These are phyloP conservation scores for Aspergillus kassunensis DNA, from an alignment of 495 filamentous ascomycete species.

Conservation along the genomic window DNA sequence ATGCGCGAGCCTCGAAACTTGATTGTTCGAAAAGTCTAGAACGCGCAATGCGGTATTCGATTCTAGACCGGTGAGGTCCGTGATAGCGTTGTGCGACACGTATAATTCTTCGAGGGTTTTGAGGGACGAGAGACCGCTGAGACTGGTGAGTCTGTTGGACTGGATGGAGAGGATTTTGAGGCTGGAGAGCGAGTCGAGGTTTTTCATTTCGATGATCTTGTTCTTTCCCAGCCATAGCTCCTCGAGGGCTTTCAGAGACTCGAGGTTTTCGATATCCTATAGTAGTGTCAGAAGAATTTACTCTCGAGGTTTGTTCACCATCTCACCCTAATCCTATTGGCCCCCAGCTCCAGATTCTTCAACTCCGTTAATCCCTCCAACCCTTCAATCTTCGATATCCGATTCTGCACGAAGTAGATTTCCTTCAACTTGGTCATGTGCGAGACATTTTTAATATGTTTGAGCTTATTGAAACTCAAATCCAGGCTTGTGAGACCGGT, in stretches of 20 bases:
- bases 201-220: constrained; percentile 84
- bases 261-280: constrained; percentile 85
- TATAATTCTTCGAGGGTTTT: constrained; percentile 91
- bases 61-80: constrained; percentile 70
- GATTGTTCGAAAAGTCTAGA: constrained; percentile 89
- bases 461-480: constrained; percentile 98
- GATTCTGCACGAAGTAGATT: constrained; percentile 93
- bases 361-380: constrained; percentile 70
- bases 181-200: constrained; percentile 65
- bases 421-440: constrained; percentile 78
- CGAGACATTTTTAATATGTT: constrained; percentile 87
- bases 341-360: constrained; percentile 82
- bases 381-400: constrained; percentile 80
- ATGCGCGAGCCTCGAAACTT: constrained; percentile 67
- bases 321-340: constrained; percentile 76
- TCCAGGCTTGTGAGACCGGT: constrained; percentile 74
- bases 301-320: neutral
- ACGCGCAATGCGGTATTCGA: constrained; percentile 65
- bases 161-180: constrained; percentile 93
- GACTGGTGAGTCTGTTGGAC: constrained; percentile 84
- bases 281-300: neutral
- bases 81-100: constrained; percentile 94
- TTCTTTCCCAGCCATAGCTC: constrained; percentile 98
- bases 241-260: constrained; percentile 67
- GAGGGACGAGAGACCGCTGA: constrained; percentile 68